Conservation (phyloP, 129 eudicot genomes). For the Chrysanthemum makinoi region DNA sequence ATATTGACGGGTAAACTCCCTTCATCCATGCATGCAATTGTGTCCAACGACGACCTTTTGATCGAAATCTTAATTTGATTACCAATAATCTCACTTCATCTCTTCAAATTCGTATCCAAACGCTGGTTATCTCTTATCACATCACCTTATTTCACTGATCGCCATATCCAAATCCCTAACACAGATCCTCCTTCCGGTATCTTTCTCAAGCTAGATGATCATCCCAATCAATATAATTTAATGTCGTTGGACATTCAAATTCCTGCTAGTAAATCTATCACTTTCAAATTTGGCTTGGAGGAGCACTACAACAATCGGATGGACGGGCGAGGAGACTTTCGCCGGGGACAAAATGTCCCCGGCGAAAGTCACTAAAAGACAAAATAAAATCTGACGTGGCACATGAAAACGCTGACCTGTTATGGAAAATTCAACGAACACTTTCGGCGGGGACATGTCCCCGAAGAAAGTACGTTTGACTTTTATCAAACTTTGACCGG, state of each 20-base stretch:
- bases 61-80: neutral
- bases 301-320: no score
- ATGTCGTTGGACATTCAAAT: neutral
- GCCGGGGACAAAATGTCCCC: no score
- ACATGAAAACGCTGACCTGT: no score
- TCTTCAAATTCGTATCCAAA: neutral
- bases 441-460: no score
- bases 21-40: neutral
- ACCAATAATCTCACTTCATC: neutral
- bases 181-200: neutral
- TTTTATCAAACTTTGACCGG: no score
- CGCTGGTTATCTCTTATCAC: neutral
- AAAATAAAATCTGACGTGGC: no score
- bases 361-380: no score
- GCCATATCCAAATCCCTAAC: neutral
- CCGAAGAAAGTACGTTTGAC: no score
- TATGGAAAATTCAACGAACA: no score
- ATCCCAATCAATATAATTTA: neutral
- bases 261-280: neutral
- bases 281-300: neutral
- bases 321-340: no score
- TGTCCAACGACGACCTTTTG: conserved; percentile 1
- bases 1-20: neutral
- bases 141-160: neutral
- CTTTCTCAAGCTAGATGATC: neutral